A percentile compares a stretch with the other conserved stretches of the same genome.
These are phyloP conservation scores for Didymella arachidicola DNA, from an alignment of 2,329 filamentous ascomycete species.

Conservation along the genomic window DNA sequence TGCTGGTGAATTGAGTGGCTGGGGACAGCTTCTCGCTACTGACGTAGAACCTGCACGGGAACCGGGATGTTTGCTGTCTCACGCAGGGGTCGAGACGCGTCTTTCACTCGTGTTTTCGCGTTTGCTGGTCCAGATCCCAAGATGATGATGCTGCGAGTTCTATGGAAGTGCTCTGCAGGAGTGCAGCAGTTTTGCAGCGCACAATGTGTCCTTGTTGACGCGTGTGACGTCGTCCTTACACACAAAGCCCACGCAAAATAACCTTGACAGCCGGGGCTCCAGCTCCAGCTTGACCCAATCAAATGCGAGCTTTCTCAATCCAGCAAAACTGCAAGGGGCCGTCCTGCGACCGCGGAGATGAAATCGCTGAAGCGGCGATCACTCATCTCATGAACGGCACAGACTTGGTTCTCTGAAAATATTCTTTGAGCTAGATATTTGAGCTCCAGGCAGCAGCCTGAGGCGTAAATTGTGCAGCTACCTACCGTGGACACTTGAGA, in stretches of 20 bases:
- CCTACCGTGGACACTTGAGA: too few species aligned
- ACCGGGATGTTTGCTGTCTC: slow-evolving; percentile 16
- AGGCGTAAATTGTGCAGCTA: not conserved
- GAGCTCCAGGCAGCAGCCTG: not conserved
- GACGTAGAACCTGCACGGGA: slow-evolving; percentile 1
- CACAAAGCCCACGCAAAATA: not conserved
- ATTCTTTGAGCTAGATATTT: not conserved
- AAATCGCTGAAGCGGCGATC: slow-evolving; percentile 11
- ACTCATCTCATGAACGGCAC: slow-evolving; percentile 14
- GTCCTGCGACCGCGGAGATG: slow-evolving; percentile 20
- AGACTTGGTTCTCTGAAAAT: not conserved
- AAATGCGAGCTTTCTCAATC: slow-evolving; percentile 3
- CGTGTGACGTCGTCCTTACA: slow-evolving; percentile 7
- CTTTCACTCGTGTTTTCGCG: slow-evolving; percentile 13
- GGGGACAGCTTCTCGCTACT: slow-evolving; percentile 20
- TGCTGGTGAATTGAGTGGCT: slow-evolving; percentile 20
- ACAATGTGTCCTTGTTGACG: not conserved
- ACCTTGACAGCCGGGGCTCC: not conserved
- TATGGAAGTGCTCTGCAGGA: not conserved
- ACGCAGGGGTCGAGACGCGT: slow-evolving; percentile 22
- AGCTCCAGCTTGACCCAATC: slow-evolving; percentile 9
- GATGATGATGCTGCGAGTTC: not conserved
- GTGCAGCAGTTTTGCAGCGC: slow-evolving; percentile 3
- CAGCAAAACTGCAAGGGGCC: slow-evolving; percentile 16
- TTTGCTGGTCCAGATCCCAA: not conserved